Percentiles rank a stretch among this genome's conserved stretches.
Evolutionary conservation across 108 stramenopile genomes (phyloP).

Genomic region (Cyclotella baltica): DNA sequence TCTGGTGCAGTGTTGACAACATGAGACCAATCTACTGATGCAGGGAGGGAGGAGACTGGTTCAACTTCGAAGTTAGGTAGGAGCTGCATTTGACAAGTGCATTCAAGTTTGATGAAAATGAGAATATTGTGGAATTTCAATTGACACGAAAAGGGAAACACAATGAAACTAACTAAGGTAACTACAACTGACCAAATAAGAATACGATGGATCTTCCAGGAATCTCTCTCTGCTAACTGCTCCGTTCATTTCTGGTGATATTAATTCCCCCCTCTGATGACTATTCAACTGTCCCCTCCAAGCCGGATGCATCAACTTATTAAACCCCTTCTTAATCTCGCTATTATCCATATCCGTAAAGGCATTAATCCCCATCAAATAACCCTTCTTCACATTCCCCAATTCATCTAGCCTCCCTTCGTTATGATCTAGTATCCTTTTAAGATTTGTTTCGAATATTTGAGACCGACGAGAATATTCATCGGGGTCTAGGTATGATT

Average conservation of each 20-base stretch:
- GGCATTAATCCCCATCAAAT: slow-evolving; percentile 66
- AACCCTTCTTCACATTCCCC: slow-evolving; percentile 26
- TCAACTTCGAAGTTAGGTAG: slow-evolving; percentile 51
- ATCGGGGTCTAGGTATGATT: slow-evolving; percentile 48
- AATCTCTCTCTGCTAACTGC: not conserved
- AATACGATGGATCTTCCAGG: not conserved
- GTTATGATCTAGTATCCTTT: slow-evolving; percentile 65
- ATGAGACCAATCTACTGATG: slow-evolving; percentile 79
- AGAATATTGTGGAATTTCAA: not conserved
- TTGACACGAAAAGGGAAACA: not conserved
- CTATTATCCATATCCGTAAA: slow-evolving; percentile 64
- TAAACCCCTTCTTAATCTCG: slow-evolving; percentile 27
- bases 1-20: slow-evolving; percentile 79
- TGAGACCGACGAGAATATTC: slow-evolving; percentile 52
- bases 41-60: slow-evolving; percentile 59
- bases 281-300: slow-evolving; percentile 7
- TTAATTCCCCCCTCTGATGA: not conserved
- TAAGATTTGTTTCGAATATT: slow-evolving; percentile 62
- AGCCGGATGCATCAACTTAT: slow-evolving; percentile 15
- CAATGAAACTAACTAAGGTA: not conserved
- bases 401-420: slow-evolving; percentile 25
- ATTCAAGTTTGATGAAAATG: not conserved
- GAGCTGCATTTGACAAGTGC: slow-evolving; percentile 2
- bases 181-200: not conserved
- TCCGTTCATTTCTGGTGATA: not conserved